Base-by-base conservation (phyloP, 2,329 filamentous ascomycete genomes). In the Ascochyta clinopodiicola region DNA sequence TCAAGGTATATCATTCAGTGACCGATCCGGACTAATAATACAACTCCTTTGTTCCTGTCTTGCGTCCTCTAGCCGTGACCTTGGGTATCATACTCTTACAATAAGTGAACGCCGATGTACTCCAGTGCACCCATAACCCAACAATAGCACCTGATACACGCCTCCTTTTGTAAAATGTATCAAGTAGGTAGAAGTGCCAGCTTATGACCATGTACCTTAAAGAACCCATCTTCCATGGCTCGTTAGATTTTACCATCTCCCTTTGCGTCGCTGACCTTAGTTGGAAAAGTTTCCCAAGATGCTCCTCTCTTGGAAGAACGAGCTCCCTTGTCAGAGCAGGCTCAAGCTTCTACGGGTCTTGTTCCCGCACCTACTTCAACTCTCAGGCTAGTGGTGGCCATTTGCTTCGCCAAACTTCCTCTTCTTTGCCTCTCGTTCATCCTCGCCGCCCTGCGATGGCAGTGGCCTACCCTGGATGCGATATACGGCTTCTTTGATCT, bases 401-500 rank as follows among this genome's bases (percentile, higher is more conserved):
- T 64, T 63, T 21, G 52, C 54, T 19, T 73, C 68, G 29, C 63
- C 68, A 17, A 70, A 63, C 51, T 74, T 74, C n/a, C 73, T 60
- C 60, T 74, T 74, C 56, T 75, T 75, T 8, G 66, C 63, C 13
- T 68, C 64, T 29, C 61, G 56, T 37, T 69, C 64, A 35, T 54
- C 56, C 25, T 63, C 61, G 24, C 69, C 62, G 17, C 64, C 61
- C 17, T 53, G 49, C 17, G 55, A 22, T 6, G 50, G 42, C 9
- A 57, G 44, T 13, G 86, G 76, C 56, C 69, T 69, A 21, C 68
- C 70, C 4, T 85, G 82, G 61, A 84, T 80, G 3, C 55, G 44
- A 77, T 96, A 96, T 88, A 92, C 96, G 13, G 86, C 87, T 27
- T 88, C 84, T 63, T 90, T 87, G 64, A 98, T 94, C n/a, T 77